Conservation (phyloP, 1,139 yeast genomes). For the Kodamaea alishanica region DNA sequence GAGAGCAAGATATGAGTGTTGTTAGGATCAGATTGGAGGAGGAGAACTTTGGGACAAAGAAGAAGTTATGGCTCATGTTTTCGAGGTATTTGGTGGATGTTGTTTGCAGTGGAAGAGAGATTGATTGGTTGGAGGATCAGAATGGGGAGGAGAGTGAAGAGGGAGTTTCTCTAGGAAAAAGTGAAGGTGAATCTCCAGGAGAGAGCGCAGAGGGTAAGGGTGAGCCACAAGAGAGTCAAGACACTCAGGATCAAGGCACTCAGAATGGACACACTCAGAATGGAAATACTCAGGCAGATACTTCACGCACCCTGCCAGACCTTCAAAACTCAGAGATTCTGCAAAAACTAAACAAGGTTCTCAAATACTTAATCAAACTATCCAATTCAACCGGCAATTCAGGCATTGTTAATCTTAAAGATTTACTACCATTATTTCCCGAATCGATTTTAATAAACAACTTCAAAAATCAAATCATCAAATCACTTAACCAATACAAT, state of each 20-base stretch:
- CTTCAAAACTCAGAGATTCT: conserved; percentile 7
- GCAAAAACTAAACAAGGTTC: conserved; percentile 23
- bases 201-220: background rate
- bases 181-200: background rate
- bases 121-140: conserved; percentile 17
- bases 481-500: conserved; percentile 72
- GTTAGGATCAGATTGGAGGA: conserved; percentile 32
- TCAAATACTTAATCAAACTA: conserved; percentile 43
- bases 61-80: conserved; percentile 70
- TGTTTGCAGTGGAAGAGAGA: conserved; percentile 25
- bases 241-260: background rate
- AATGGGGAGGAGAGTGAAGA: conserved; percentile 2
- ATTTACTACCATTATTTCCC: conserved; percentile 79
- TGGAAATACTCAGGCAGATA: background rate
- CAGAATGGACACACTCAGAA: background rate
- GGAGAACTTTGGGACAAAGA: conserved; percentile 47
- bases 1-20: conserved; percentile 15
- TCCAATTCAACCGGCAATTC: conserved; percentile 25
- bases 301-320: conserved; percentile 1
- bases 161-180: background rate
- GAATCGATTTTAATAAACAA: conserved; percentile 78
- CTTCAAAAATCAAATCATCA: conserved; percentile 78
- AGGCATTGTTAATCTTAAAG: conserved; percentile 60
- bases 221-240: background rate
- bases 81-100: conserved; percentile 55